These are phyloP conservation scores for Grammothele lineata DNA, from an alignment of 768 basidiomycete genomes.

Conservation along the genomic window DNA sequence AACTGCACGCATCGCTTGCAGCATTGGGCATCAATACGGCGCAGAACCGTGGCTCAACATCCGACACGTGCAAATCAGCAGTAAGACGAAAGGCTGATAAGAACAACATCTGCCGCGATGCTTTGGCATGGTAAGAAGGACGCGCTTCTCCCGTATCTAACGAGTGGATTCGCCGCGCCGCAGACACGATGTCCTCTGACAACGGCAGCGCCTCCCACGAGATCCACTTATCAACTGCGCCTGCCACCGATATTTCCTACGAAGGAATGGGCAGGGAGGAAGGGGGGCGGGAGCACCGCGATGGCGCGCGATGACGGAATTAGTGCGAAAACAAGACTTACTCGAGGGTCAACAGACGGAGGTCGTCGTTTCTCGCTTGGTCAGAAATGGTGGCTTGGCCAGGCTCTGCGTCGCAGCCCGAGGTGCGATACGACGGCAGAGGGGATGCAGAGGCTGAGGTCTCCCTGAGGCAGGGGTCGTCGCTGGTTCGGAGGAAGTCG, in stretches of 20 bases:
- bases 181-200: too few relatives aligned
- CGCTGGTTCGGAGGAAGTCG: background rate
- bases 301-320: conserved; percentile 11
- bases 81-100: too few relatives aligned
- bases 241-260: background rate
- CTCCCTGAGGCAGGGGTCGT: conserved; percentile 7
- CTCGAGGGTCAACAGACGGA: conserved; percentile 80
- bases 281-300: conserved; percentile 1
- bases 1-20: too few relatives aligned
- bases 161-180: too few relatives aligned
- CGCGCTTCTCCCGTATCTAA: too few relatives aligned
- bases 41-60: too few relatives aligned
- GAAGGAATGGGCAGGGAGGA: background rate
- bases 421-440: conserved; percentile 24
- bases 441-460: conserved; percentile 3
- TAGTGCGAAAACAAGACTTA: conserved; percentile 31
- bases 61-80: too few relatives aligned
- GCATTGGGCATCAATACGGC: too few relatives aligned
- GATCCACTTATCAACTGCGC: too few relatives aligned
- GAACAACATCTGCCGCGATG: too few relatives aligned
- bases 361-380: conserved; percentile 74
- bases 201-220: too few relatives aligned
- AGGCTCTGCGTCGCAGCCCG: conserved; percentile 39
- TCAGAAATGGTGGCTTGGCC: conserved; percentile 60
- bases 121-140: too few relatives aligned